Percentiles rank a stretch among this genome's conserved stretches.
These are phyloP conservation scores for Rhizodiscina lignyota DNA, from an alignment of 495 filamentous ascomycete genomes.

Conservation along the genomic window DNA sequence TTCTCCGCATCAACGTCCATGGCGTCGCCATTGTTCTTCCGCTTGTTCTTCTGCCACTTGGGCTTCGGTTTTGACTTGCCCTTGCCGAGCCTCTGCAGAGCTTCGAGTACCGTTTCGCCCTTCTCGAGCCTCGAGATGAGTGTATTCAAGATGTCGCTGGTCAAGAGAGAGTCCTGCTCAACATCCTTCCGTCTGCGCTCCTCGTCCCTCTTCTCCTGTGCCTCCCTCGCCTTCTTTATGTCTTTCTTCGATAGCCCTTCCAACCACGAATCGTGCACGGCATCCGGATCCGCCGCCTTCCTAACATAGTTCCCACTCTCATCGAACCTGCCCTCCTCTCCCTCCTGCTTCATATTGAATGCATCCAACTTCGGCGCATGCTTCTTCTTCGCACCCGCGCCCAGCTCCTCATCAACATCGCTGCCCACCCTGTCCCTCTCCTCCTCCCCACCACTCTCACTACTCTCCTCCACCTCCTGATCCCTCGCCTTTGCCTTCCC, in stretches of 20 bases:
- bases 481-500: constrained; percentile 9
- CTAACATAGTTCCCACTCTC: constrained; percentile 78
- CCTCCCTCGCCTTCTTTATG: constrained; percentile 72
- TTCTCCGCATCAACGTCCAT: constrained; percentile 51
- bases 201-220: constrained; percentile 70
- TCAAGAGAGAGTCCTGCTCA: constrained; percentile 56
- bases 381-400: constrained; percentile 76
- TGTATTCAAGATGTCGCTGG: constrained; percentile 51
- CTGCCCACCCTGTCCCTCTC: constrained; percentile 46
- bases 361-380: constrained; percentile 93
- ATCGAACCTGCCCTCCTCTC: constrained; percentile 88
- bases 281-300: constrained; percentile 79
- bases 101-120: constrained; percentile 81
- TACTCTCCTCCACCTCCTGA: constrained; percentile 20
- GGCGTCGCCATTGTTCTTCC: constrained; percentile 35
- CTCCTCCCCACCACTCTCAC: constrained; percentile 56
- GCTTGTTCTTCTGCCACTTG: constrained; percentile 39
- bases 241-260: constrained; percentile 87
- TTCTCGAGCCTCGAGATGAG: constrained; percentile 59
- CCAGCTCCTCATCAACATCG: constrained; percentile 72
- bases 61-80: constrained; percentile 44
- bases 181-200: constrained; percentile 51
- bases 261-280: constrained; percentile 81
- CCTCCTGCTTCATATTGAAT: constrained; percentile 82
- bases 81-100: constrained; percentile 65